phyloP scores from a whole-genome alignment of 1,284 basidiomycete species.

The Ganoderma boninense region DNA sequence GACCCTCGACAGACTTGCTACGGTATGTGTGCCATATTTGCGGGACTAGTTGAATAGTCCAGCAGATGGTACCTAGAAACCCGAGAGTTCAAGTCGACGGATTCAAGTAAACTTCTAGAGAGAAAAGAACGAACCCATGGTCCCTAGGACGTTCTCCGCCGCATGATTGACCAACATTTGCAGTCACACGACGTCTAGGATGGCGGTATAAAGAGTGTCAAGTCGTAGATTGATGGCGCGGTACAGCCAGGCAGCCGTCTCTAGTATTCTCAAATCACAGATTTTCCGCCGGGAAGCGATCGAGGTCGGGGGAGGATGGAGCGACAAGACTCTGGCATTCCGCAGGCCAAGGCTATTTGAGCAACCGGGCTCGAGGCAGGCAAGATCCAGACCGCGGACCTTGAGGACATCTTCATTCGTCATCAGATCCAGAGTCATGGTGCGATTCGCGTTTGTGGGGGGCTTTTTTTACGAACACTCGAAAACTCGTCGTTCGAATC shows the following conservation, averaged over 20 bases:
- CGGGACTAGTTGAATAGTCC: constrained; percentile 77
- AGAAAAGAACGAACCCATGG: constrained; percentile 12
- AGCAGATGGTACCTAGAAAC: constrained; percentile 64
- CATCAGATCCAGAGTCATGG: neutral
- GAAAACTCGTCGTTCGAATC: neutral
- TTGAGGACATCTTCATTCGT: neutral
- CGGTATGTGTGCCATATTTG: constrained; percentile 81
- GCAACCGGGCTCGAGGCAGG: neutral
- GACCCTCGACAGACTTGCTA: constrained; percentile 73
- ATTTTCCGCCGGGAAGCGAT: neutral
- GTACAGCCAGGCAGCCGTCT: no score
- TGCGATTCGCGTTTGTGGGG: constrained; percentile 1
- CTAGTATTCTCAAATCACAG: no score
- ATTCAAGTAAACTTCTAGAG: no score
- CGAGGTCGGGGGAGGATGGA: neutral
- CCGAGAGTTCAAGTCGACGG: neutral
- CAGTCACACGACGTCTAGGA: neutral
- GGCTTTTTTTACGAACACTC: neutral
- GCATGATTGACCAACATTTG: constrained; percentile 17
- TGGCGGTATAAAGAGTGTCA: no score
- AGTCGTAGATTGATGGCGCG: neutral
- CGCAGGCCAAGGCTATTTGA: neutral
- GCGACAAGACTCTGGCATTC: neutral
- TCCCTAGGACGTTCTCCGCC: constrained; percentile 21
- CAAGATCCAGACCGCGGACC: neutral